These are phyloP conservation scores for Beauveria sp. DNA, from an alignment of 2,329 filamentous ascomycete genomes.

Conservation along the genomic window DNA sequence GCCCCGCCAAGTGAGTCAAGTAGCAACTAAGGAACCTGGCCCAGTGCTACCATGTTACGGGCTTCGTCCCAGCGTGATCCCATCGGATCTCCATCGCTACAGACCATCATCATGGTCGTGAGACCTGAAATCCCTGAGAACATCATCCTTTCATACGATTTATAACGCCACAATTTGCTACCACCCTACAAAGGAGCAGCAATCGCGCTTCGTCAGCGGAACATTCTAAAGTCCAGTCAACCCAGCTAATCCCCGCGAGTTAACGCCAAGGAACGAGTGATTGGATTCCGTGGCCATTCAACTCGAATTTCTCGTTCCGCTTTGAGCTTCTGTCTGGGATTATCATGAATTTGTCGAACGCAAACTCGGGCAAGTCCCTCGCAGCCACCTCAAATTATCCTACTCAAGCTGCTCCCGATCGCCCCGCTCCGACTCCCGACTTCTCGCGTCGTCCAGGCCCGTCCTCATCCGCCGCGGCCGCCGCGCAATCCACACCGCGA, in stretches of 20 bases:
- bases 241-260: constrained; percentile 6
- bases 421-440: constrained; percentile 41
- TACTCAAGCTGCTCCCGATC: constrained; percentile 31
- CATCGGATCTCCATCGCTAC: constrained; percentile 13
- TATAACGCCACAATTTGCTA: neutral
- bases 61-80: constrained; percentile 23
- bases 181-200: neutral
- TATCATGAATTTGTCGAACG: constrained; percentile 28
- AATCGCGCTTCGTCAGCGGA: neutral
- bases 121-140: neutral
- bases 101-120: neutral
- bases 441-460: constrained; percentile 39
- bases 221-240: neutral
- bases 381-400: constrained; percentile 35
- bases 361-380: constrained; percentile 43
- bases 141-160: neutral
- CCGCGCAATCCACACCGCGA: constrained; percentile 44
- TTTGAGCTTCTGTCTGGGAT: neutral
- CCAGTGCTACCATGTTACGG: constrained; percentile 13
- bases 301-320: constrained; percentile 5
- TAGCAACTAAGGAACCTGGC: constrained; percentile 15
- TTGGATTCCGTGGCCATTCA: constrained; percentile 10
- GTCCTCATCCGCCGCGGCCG: constrained; percentile 23
- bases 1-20: constrained; percentile 15
- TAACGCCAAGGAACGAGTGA: constrained; percentile 15